Base-by-base conservation (phyloP, 106 monocot species). In the Platanthera zijinensis region DNA sequence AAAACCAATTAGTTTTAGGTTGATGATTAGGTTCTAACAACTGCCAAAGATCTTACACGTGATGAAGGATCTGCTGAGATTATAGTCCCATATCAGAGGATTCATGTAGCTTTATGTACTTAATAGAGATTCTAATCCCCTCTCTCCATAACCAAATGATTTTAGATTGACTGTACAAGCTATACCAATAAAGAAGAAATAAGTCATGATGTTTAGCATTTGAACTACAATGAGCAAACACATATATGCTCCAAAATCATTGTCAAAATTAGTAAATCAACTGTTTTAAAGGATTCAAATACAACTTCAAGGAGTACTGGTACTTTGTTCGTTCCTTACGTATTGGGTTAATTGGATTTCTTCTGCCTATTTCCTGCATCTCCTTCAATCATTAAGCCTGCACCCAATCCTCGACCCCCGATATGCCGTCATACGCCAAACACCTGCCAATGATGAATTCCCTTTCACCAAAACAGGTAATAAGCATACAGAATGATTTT, bases 361-460 rank as follows among this genome's bases (percentile, higher is more conserved):
- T 72, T 50, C 51, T 72, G 19, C 72, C 8, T 46, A 70, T 19
- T 51, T 72, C 72, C 18, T 51, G 72, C 72, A 72, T 72, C 51
- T 46, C 70, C 21, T 50, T 22, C 72, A 50, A 72, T 50, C n/a
- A 11, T 51, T 6, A 72, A 51, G 51, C 10, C 7, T 9, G 72
- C 50, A 0, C 22, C 21, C 22, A 9, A 10, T 51, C 51, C 12
- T 72, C 22, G 14, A 51, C 8, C 6, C 7, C 10, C 51, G 51
- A 22, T 21, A 72, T 32, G 50, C 51, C 51, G 7, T 72, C 72
- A 8, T 22, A 21, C 50, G 51, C 51, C 50, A 51, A 72, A 51
- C 48, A 15, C 7, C 72, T 72, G 72, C 22, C 18, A 72, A 51
- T n/a, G 14, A 50, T 6, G 51, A 51, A 50, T 72, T 51, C n/a